These are phyloP conservation scores for Rubroboletus pulcherrimus DNA, from an alignment of 768 basidiomycete genomes.

Conservation along the genomic window DNA sequence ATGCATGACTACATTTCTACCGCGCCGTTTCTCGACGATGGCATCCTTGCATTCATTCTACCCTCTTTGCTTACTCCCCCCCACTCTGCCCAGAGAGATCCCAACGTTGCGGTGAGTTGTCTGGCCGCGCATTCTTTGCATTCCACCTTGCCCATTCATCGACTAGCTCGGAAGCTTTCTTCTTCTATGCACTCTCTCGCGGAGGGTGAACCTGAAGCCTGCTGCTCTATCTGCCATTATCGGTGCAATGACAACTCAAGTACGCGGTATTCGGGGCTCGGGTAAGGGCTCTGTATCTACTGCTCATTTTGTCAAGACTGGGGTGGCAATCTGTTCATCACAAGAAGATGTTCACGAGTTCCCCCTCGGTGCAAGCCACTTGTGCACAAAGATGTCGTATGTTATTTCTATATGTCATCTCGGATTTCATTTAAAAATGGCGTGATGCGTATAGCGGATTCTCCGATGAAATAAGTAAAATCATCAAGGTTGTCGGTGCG, in stretches of 20 bases:
- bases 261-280: constrained; percentile 25
- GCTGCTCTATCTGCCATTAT: constrained; percentile 61
- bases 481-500: constrained; percentile 46
- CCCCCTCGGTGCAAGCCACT: constrained; percentile 35
- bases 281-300: constrained; percentile 38
- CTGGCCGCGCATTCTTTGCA: background rate
- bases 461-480: constrained; percentile 43
- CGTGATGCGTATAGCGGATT: constrained; percentile 36
- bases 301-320: constrained; percentile 60
- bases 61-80: constrained; percentile 62
- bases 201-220: constrained; percentile 55
- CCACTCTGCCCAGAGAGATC: constrained; percentile 45
- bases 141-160: background rate
- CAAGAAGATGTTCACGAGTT: constrained; percentile 55
- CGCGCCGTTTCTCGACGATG: constrained; percentile 57
- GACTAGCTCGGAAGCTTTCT: constrained; percentile 69
- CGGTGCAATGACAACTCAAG: constrained; percentile 48
- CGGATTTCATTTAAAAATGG: background rate
- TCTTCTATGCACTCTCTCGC: constrained; percentile 65
- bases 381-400: constrained; percentile 47
- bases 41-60: constrained; percentile 58
- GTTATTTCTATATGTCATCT: constrained; percentile 23
- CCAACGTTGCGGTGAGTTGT: constrained; percentile 44
- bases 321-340: constrained; percentile 59
- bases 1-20: constrained; percentile 76